Base-by-base conservation (phyloP, 805 yeast species). In the Wickerhamia fluorescens region DNA sequence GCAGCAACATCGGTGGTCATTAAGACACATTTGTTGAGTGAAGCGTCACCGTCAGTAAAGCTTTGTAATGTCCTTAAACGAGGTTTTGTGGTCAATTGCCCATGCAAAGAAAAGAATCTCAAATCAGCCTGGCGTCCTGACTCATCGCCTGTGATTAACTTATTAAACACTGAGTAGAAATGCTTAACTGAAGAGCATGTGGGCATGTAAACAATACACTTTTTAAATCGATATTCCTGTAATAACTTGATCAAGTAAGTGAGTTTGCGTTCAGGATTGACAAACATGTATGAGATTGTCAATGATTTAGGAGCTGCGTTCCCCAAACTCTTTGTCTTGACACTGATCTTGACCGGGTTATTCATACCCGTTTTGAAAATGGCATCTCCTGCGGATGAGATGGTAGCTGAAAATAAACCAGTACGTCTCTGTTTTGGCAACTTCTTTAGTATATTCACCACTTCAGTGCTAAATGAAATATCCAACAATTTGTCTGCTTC, bases 1-100 rank as follows among this genome's bases (percentile, higher is more conserved):
- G 97, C 96, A 1, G 98, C 96, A n/a, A 92, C 96, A 64, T 92
- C 98, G 0, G 98, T 92, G 2, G 98, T 87, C 56, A 92, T 61
- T 14, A 92, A 56, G 1, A 89, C 73, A 7, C 78, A 64, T 38
- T 75, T 78, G 3, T 56, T 54, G 6, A 49, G 45, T 22, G 29
- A 26, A 1, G 51, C 36, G 25, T 61, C 68, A 4, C 69, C 64
- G 1, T 67, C 66, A 0, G 76, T 50, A 48, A 89, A 92, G 19
- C 53, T 58, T 7, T 66, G 64, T 24, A 89, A 58, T 0, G 95
- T 83, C 48, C 74, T 82, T 29, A 80, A 56, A 40, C 99, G 69
- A 10, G 95, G 73, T 26, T 72, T 74, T 1, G 94, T 78, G n/a
- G 75, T 75, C 18, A 92, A 64, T 50, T 89, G 92, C 2, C 99